phyloP scores from a whole-genome alignment of 2,329 filamentous ascomycete species.

The Escovopsis sp. region DNA sequence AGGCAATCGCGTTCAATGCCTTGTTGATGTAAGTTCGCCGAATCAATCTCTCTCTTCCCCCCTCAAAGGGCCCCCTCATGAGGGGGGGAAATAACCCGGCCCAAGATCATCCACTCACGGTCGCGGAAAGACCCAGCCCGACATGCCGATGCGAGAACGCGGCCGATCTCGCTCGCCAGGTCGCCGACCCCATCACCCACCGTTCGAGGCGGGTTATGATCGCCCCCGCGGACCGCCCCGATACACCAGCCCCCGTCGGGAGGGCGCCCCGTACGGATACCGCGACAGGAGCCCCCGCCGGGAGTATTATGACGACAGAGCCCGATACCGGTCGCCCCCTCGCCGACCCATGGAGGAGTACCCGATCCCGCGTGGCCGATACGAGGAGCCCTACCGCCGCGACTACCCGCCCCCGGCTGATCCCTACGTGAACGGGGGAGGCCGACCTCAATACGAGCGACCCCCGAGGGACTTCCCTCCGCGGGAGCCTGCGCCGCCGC shows the following conservation, averaged over 20 bases:
- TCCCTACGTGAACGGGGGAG: conserved; percentile 40
- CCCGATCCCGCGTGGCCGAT: conserved; percentile 49
- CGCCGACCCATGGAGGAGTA: conserved; percentile 71
- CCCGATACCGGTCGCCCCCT: conserved; percentile 67
- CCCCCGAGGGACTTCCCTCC: conserved; percentile 38
- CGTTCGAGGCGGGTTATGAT: conserved; percentile 68
- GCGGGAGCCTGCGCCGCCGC: too few relatives aligned
- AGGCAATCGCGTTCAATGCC: conserved; percentile 70
- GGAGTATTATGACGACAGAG: conserved; percentile 77
- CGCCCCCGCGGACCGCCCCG: conserved; percentile 56
- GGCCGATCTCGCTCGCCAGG: conserved; percentile 68
- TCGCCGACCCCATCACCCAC: conserved; percentile 47
- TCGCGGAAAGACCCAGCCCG: conserved; percentile 56
- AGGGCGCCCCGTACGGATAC: conserved; percentile 53
- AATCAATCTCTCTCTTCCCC: not conserved
- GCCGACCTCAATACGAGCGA: conserved; percentile 38
- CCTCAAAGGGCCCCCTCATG: too few relatives aligned
- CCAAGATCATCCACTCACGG: not conserved
- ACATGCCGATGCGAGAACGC: conserved; percentile 51
- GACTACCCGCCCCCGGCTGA: conserved; percentile 51
- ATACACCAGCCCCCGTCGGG: conserved; percentile 70
- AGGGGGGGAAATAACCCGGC: too few relatives aligned
- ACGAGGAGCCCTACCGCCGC: conserved; percentile 64
- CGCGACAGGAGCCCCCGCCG: conserved; percentile 76
- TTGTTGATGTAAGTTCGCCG: conserved; percentile 63